These are phyloP conservation scores for Capsicum chinense DNA, from an alignment of 257 asterid species.

Conservation along the genomic window DNA sequence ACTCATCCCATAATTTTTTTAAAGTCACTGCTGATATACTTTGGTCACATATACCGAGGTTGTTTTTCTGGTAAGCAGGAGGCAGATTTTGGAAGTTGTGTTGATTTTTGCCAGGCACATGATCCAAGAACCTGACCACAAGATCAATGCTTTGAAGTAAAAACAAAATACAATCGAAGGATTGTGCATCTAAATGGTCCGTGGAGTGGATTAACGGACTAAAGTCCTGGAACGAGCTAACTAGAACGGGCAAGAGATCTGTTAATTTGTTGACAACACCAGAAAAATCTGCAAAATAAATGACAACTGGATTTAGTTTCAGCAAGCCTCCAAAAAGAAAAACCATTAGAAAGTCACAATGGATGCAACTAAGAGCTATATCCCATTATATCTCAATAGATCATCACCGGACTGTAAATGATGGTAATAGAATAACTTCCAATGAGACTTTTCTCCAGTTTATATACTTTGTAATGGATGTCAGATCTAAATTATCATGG, in stretches of 20 bases:
- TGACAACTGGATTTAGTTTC: constrained; percentile 18
- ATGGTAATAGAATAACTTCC: not conserved
- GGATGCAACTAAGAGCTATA: constrained; percentile 12
- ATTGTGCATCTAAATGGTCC: constrained; percentile 58
- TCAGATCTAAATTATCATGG: not conserved
- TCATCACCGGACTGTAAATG: not conserved
- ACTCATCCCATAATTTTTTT: constrained; percentile 79
- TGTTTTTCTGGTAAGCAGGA: constrained; percentile 36
- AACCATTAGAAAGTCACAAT: not conserved
- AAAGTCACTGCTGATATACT: constrained; percentile 51
- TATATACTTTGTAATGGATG: not conserved
- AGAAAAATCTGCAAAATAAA: constrained; percentile 56
- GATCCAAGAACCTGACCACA: constrained; percentile 52
- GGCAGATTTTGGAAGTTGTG: constrained; percentile 39
- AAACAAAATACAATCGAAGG: constrained; percentile 75
- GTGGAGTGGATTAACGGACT: constrained; percentile 51
- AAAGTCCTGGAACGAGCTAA: constrained; percentile 72
- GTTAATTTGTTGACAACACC: constrained; percentile 59
- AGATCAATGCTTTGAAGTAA: constrained; percentile 81
- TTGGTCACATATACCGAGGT: constrained; percentile 37
- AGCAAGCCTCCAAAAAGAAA: not conserved
- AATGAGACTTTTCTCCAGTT: not conserved
- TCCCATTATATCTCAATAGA: not conserved
- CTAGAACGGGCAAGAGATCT: constrained; percentile 74
- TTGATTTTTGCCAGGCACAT: constrained; percentile 41